Percentiles rank a stretch among this genome's conserved stretches.
Evolutionary conservation across 1,284 basidiomycete species (phyloP).

Genomic region (Austroboletus rostrupii): DNA sequence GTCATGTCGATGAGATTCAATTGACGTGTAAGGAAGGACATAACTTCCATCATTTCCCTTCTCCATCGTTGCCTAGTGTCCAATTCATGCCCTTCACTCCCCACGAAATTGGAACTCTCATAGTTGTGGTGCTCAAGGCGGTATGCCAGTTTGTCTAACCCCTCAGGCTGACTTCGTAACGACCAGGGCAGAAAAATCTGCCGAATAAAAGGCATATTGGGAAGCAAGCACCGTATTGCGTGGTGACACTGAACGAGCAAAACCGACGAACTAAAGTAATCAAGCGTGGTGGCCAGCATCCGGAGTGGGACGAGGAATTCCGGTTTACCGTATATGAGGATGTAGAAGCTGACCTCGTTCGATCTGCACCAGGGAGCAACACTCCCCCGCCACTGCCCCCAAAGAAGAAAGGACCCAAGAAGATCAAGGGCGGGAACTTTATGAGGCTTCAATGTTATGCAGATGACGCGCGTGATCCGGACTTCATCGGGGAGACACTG

Average conservation of each 20-base stretch:
- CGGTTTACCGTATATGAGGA: conserved; percentile 90
- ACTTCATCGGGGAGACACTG: conserved; percentile 88
- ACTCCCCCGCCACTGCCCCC: conserved; percentile 63
- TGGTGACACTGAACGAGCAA: conserved; percentile 74
- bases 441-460: conserved; percentile 90
- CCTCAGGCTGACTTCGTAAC: conserved; percentile 17
- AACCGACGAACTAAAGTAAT: conserved; percentile 86
- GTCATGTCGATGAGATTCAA: conserved; percentile 14
- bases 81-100: conserved; percentile 51
- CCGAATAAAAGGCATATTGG: conserved; percentile 94
- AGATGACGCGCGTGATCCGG: conserved; percentile 92
- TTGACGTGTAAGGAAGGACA: conserved; percentile 23
- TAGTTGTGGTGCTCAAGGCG: conserved; percentile 93
- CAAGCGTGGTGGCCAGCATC: conserved; percentile 95
- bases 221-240: conserved; percentile 96
- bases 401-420: conserved; percentile 49
- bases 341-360: conserved; percentile 58
- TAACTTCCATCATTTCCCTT: conserved; percentile 4
- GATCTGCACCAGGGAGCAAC: conserved; percentile 45
- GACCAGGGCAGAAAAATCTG: conserved; percentile 69
- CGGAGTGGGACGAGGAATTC: conserved; percentile 98
- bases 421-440: conserved; percentile 68
- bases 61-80: conserved; percentile 3
- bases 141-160: conserved; percentile 50
- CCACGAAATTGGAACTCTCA: conserved; percentile 87